Conservation (phyloP, 306 rosid genomes). For the Gleditsia sinensis region DNA sequence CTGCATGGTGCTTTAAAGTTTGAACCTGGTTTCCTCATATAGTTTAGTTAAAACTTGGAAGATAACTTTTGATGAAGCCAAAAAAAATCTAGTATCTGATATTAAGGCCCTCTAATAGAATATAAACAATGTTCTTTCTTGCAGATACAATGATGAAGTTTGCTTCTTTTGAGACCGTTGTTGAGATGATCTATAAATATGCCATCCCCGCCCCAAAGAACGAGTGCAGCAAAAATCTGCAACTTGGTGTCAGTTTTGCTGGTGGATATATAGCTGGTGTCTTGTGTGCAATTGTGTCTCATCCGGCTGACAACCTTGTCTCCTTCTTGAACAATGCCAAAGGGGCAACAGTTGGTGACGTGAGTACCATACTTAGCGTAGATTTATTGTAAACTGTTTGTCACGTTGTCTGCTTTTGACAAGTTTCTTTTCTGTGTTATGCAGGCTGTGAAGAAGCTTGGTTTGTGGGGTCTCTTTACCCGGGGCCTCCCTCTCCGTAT, state of each 20-base stretch:
- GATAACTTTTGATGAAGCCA: background rate
- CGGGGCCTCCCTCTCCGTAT: constrained; percentile 99
- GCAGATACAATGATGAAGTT: constrained; percentile 98
- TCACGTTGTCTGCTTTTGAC: constrained; percentile 8
- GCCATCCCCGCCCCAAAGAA: constrained; percentile 80
- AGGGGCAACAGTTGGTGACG: constrained; percentile 97
- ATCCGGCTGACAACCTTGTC: constrained; percentile 98
- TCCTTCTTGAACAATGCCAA: constrained; percentile 96
- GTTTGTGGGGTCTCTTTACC: constrained; percentile 78
- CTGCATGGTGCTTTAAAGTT: background rate
- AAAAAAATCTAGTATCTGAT: constrained; percentile 17
- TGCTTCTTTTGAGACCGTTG: constrained; percentile 92
- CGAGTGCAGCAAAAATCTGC: constrained; percentile 80
- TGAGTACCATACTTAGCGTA: constrained; percentile 43
- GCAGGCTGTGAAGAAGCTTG: constrained; percentile 91
- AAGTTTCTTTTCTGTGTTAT: constrained; percentile 25
- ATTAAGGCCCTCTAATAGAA: background rate
- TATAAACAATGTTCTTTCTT: constrained; percentile 17
- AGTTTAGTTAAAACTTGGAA: background rate
- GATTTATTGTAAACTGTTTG: background rate
- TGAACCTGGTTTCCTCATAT: constrained; percentile 4
- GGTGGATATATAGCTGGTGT: constrained; percentile 97
- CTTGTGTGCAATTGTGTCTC: constrained; percentile 93
- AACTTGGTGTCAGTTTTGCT: constrained; percentile 93
- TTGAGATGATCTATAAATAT: constrained; percentile 76